Base-by-base conservation (phyloP, 495 filamentous ascomycete genomes). In the Bacidia gigantensis region DNA sequence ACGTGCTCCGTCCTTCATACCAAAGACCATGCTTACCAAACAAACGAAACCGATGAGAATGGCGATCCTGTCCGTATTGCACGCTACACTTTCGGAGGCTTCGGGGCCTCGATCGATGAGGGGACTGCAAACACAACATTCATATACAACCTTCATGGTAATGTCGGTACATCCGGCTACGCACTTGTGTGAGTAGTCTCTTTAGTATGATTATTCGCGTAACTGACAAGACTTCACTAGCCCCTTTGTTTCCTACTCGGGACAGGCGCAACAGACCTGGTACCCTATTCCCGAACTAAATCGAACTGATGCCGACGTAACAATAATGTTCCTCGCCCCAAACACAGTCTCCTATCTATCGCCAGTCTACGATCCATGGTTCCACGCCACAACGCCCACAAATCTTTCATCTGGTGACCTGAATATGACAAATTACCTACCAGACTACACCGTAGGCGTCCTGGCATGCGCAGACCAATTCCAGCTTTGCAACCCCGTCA, bases 261-360 rank as follows among this genome's bases (percentile, higher is more conserved):
- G n/a, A n/a, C n/a, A 1, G 22, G 38, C 29, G 7, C 29, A 7
- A 35, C 14, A 35, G 22, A 18, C 11, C 18, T 62, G 60, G 56
- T 17, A 25, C 11, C 58, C 59, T 5, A 52, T 61, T 24, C 52
- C 53, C n/a, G 57, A 41, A 14, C 51, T 67, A 17, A 67, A 62
- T 26, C 59, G 55, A 1, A 62, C 59, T 32, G 62, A 67, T 44
- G 58, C 64, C 3, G 65, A 69, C 39, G 48, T 67, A n/a, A 53
- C 65, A 0, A 40, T 69, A 2, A 57, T 63, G n/a, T 56, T 67
- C 21, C 56, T 69, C 3, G 51, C 56, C 12, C n/a, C 51, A 18
- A 67, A 67, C 20, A 40, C 25, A 21, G 26, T 67, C 14, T 0
- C 0, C 1, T 69, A 69, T 52, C 32, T 35, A 7, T 46, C 25